Percentiles rank a stretch among this genome's conserved stretches.
Conservation (phyloP, 2,329 filamentous ascomycete genomes). For the Exophiala spinifera region DNA sequence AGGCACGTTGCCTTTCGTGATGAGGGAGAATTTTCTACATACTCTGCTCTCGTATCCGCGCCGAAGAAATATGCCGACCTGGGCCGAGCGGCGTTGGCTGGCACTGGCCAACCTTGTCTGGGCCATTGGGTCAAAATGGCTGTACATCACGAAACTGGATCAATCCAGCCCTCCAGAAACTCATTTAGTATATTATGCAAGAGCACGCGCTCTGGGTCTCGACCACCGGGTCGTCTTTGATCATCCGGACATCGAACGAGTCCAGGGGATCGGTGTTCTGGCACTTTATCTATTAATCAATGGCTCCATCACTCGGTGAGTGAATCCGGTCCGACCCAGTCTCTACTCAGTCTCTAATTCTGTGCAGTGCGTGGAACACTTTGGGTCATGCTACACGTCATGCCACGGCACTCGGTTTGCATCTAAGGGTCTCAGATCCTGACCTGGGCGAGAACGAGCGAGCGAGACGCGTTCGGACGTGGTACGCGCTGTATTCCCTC, state of each 20-base stretch:
- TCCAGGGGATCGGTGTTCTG: conserved; percentile 28
- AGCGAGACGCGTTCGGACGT: conserved; percentile 24
- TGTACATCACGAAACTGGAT: conserved; percentile 15
- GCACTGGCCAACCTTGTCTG: conserved; percentile 23
- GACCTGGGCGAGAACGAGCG: conserved; percentile 15
- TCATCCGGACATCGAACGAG: conserved; percentile 27
- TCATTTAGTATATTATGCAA: conserved; percentile 30
- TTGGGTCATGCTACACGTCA: conserved; percentile 30
- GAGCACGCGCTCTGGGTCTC: conserved; percentile 28
- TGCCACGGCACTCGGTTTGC: conserved; percentile 30
- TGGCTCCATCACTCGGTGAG: conserved; percentile 30
- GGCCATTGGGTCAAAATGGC: conserved; percentile 21
- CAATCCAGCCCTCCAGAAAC: background rate
- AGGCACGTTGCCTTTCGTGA: conserved; percentile 18
- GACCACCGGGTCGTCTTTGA: conserved; percentile 29
- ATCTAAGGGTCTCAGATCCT: conserved; percentile 25
- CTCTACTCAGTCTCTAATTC: background rate
- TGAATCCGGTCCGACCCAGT: background rate
- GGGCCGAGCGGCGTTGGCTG: conserved; percentile 20
- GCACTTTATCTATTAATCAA: conserved; percentile 26
- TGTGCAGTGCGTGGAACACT: conserved; percentile 30
- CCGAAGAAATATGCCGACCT: conserved; percentile 2
- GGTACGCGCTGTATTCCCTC: conserved; percentile 30
- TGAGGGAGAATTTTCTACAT: conserved; percentile 18
- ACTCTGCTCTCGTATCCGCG: conserved; percentile 2